phyloP scores from a whole-genome alignment of 306 rosid genomes.

The Myrica gale region DNA sequence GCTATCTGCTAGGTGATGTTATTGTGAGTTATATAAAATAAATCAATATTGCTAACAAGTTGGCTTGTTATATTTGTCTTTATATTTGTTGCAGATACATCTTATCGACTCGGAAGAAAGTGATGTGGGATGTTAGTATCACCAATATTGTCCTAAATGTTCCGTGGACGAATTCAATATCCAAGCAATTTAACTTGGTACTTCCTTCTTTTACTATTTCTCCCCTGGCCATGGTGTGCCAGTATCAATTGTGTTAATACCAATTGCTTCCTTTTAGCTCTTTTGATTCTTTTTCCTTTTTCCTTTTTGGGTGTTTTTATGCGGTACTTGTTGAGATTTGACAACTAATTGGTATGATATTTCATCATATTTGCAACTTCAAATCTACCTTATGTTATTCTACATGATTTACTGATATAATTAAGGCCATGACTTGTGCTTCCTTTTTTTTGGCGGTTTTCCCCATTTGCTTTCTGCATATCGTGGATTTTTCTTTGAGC shows the following conservation, averaged over 20 bases:
- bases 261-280: background rate
- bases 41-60: background rate
- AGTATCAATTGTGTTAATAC: no score
- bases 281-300: no score
- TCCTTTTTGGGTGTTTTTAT: background rate
- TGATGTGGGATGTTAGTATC: constrained; percentile 71
- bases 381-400: background rate
- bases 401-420: background rate
- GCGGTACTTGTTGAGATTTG: background rate
- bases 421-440: background rate
- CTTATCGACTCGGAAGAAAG: constrained; percentile 51
- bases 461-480: background rate
- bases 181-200: constrained; percentile 62
- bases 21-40: background rate
- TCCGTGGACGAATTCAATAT: constrained; percentile 57
- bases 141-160: constrained; percentile 45
- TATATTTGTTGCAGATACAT: constrained; percentile 56
- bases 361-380: background rate
- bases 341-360: background rate
- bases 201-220: constrained; percentile 16
- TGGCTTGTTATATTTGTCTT: constrained; percentile 9
- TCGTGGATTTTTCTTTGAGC: background rate
- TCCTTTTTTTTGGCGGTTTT: background rate
- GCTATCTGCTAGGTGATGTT: background rate
- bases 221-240: background rate